Evolutionary conservation across 495 filamentous ascomycete species (phyloP).

Genomic region (Delitschia confertaspora): DNA sequence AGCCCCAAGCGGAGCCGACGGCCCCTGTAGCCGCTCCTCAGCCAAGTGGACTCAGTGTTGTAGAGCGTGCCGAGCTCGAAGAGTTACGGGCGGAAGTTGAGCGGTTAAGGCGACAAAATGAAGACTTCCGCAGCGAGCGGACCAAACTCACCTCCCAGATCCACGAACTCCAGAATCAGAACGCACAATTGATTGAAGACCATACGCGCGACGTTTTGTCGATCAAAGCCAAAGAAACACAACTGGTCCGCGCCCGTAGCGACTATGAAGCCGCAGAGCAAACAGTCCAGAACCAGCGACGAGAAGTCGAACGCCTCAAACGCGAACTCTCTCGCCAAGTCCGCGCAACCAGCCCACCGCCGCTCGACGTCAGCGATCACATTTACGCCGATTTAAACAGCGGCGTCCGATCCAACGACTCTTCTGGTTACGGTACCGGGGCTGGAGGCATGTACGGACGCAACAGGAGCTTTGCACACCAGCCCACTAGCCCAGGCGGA

Average conservation of each 20-base stretch:
- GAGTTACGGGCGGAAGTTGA: conserved; percentile 80
- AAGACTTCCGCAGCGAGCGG: conserved; percentile 69
- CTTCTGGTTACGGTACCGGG: conserved; percentile 35
- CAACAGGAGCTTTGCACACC: conserved; percentile 27
- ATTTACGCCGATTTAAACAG: conserved; percentile 20
- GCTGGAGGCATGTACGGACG: conserved; percentile 37
- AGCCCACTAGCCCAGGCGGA: conserved; percentile 14
- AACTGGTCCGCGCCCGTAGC: conserved; percentile 80
- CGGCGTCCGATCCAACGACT: conserved; percentile 17
- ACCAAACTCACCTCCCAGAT: conserved; percentile 67
- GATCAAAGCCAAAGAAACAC: conserved; percentile 97
- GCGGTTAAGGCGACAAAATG: conserved; percentile 55
- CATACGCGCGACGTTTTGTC: conserved; percentile 90
- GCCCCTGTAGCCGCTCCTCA: conserved; percentile 35
- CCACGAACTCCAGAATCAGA: conserved; percentile 84
- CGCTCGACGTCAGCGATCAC: conserved; percentile 32
- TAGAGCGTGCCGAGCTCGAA: conserved; percentile 81
- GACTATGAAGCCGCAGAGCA: conserved; percentile 85
- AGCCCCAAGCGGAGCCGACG: conserved; percentile 46
- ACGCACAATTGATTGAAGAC: conserved; percentile 93
- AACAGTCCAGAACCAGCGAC: conserved; percentile 66
- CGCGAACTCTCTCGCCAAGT: conserved; percentile 53
- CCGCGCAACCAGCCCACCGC: conserved; percentile 37
- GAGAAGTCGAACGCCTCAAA: conserved; percentile 89
- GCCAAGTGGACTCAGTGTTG: conserved; percentile 48